Evolutionary conservation across 495 filamentous ascomycete genomes (phyloP), one percentile per base, ranked within the genome.

Genomic region (Corynascus novoguineensis): DNA sequence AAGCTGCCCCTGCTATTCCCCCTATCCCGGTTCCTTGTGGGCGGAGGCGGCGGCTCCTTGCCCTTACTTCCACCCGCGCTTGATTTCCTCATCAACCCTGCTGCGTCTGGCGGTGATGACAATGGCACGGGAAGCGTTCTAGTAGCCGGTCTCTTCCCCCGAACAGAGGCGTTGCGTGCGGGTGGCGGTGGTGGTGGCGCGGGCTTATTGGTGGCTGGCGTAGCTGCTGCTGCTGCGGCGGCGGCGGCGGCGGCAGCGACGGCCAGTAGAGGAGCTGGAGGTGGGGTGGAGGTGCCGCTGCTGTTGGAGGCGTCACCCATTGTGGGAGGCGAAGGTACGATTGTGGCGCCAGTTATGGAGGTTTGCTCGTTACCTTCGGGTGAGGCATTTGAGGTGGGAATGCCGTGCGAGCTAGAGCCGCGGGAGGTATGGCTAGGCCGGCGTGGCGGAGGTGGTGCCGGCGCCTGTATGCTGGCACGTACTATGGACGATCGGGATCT

Each of bases 1-100:
- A 75, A 63, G 56, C 75, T 81, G 40, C 81, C 77, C 53, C 75
- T 72, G 27, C 74, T 78, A 11, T 12, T 5, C 29, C 47, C 47
- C 12, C 79, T 76, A 10, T 76, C 80, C 28, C 83, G 73, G 48
- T 77, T 74, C 46, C 82, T 76, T 14, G 82, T 75, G 11, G 81
- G 84, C 27, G 84, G 83, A 9, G 84, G 85, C 21, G 82, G 85
- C 21, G 82, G 84, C 17, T 55, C 29, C 29, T 35, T 38, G 6
- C 15, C 27, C 15, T 28, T 4, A 4, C 4, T 42, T 2, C 17
- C 38, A 1, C 34, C 19, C 6, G 22, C n/a, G 27, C 50, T 55
- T 17, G 21, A n/a, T 15, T 17, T 24, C 35, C 41, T 29, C 2
- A 25, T 25, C 28, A 22, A 5, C 4, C 22, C 49, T 9, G n/a